These are phyloP conservation scores for Mucor indicus DNA, from an alignment of 371 early-diverging fungal genomes.

Conservation along the genomic window DNA sequence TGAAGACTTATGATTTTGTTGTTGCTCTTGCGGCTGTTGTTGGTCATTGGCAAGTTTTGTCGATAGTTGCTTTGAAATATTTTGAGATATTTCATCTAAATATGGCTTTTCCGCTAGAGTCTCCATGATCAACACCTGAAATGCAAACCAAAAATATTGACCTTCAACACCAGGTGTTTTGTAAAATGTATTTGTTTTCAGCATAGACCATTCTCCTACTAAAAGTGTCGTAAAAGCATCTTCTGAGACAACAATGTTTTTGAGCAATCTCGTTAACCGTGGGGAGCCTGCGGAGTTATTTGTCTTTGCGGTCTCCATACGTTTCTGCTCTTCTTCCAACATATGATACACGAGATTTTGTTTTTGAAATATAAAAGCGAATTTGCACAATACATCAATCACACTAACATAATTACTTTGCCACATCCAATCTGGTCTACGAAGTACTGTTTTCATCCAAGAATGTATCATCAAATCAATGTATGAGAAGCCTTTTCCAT, in stretches of 20 bases:
- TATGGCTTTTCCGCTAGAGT: conserved; percentile 43
- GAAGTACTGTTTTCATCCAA: conserved; percentile 39
- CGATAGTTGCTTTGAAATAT: conserved; percentile 17
- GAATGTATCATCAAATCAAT: conserved; percentile 42
- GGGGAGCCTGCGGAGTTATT: conserved; percentile 14
- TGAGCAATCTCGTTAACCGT: conserved; percentile 21
- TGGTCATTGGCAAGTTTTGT: not conserved
- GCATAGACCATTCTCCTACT: conserved; percentile 54
- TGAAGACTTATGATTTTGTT: not conserved
- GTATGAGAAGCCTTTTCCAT: conserved; percentile 46
- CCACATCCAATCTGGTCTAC: conserved; percentile 46
- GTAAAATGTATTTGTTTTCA: conserved; percentile 43
- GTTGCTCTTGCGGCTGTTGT: not conserved
- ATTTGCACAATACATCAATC: conserved; percentile 31
- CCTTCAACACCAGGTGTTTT: conserved; percentile 50
- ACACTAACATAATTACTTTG: conserved; percentile 20
- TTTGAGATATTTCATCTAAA: conserved; percentile 37
- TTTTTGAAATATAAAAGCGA: conserved; percentile 23
- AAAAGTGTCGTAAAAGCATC: conserved; percentile 47
- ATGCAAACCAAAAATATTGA: conserved; percentile 55
- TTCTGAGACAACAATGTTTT: conserved; percentile 30
- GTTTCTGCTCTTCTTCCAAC: conserved; percentile 28
- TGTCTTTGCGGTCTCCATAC: conserved; percentile 16
- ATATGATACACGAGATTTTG: conserved; percentile 24
- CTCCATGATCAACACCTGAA: conserved; percentile 54